Base-by-base conservation (phyloP, 805 yeast genomes). In the Candida broadrunensis region DNA sequence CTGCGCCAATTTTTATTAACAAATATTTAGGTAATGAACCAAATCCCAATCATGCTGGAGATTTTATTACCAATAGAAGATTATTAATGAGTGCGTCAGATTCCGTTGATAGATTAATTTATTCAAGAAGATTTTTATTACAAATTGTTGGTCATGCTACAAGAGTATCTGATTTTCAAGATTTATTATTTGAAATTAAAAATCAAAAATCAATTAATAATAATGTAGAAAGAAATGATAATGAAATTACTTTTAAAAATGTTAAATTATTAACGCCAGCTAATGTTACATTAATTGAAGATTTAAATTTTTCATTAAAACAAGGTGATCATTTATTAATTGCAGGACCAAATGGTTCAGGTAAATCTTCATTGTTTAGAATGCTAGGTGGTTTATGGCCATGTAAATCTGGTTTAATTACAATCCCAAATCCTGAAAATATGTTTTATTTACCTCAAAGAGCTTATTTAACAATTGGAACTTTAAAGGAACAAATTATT, bases 281-380 rank as follows among this genome's bases (percentile, higher is more conserved):
- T 3, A 84, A 88, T 41, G 90, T 86, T 33, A 73, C 82, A 0
- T 70, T 90, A 35, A 82, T 86, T 17, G 70, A 77, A 33, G 75
- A 78, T 29, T 71, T 90, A 51, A 71, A 78, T 20, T 89, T 90
- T 60, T 75, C 82, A 37, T 77, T 90, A 39, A 77, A 83, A 46
- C 84, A 79, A 25, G 97, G 97, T 26, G 83, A 89, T 38, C 93
- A 90, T 61, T 69, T 90, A 37, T 72, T 90, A 39, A 89, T 90
- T 57, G 89, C 91, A 8, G 98, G 98, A 0, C 97, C 97, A 12
- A 90, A 90, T 56, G 98, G 98, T 1, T 86, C 96, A 47, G 98
- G 98, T 20, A 90, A 90, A 64, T 89, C 97, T 0, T 90, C 97
- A 0, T 67, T 90, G 42, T 90, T 90, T 61, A 77, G 98, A 56